Evolutionary conservation across 2,329 filamentous ascomycete genomes (phyloP), one percentile per base, ranked within the genome.

Genomic region (Penicillium digitatum): DNA sequence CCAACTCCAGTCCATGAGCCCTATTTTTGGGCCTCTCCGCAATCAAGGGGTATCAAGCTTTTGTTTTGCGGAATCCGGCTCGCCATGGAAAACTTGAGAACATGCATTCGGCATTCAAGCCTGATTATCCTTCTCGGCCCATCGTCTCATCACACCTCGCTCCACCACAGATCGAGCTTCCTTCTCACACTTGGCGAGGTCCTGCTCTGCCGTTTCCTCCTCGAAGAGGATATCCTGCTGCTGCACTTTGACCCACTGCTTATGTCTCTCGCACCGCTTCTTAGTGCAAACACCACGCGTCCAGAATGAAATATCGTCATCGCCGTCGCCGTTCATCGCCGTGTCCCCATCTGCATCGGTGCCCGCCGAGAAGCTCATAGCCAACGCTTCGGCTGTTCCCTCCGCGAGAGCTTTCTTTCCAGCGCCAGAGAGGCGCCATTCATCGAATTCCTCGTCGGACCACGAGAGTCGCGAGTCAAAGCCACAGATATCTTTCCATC

Each of bases 401-500:
- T 75, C 71, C 9, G 70, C 63, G 0, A 79, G 69, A 8, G 73
- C 70, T 50, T 66, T 72, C 54, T 68, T 69, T 16, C 74, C 78
- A 16, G 62, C 62, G 8, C 69, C 67, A 0, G 69, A 73, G 11
- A 71, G 56, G 22, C 76, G 71, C 78, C 78, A 80, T 29, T 74
- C 72, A 34, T 76, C 69, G 55, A 79, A 79, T 58, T 79, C 76
- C 45, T 76, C 74, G 51, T 79, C 78, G 3, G 72, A 74, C 77
- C 77, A 79, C 0, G 76, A 69, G 26, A 79, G 66, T 20, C 78
- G 69, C 12, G 69, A 64, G 57, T 80, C 78, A 57, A 76, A 79
- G 1, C 77, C 78, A 57, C 78, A 80, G 40, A 79, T 73, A 59
- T 78, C 76, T 57, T 79, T 79, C 72, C 74, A 72, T 39, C 74